Evolutionary conservation across 75 land plant genomes (phyloP).

Genomic region (Gnetum montanum): DNA sequence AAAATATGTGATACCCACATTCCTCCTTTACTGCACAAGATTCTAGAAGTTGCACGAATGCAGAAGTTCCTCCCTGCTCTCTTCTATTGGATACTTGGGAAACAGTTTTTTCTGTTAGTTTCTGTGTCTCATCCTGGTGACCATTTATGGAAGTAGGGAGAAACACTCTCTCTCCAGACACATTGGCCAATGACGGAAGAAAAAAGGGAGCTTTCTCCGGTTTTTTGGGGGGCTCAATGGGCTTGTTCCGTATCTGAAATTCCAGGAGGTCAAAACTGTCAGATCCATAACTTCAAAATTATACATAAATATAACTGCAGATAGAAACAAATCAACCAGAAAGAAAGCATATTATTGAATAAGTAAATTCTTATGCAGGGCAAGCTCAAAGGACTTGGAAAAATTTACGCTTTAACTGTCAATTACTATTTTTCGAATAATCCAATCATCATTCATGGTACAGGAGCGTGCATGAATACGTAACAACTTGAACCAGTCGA

Average conservation of each 20-base stretch:
- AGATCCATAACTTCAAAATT: no score
- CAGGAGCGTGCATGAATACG: no score
- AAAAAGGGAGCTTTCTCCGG: slow-evolving; percentile 96
- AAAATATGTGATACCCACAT: slow-evolving; percentile 43
- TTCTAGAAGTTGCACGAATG: slow-evolving; percentile 48
- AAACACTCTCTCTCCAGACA: slow-evolving; percentile 67
- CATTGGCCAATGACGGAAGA: slow-evolving; percentile 75
- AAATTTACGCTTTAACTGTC: no score
- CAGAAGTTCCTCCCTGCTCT: slow-evolving; percentile 13
- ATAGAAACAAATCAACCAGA: no score
- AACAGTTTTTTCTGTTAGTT: slow-evolving; percentile 3
- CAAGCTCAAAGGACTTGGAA: no score
- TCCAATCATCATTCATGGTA: no score
- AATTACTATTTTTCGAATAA: no score
- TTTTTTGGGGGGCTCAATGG: slow-evolving; percentile 89
- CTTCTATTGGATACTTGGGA: not conserved
- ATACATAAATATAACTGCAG: no score
- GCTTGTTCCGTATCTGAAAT: slow-evolving; percentile 82
- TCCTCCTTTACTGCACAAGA: slow-evolving; percentile 44
- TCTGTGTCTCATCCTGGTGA: slow-evolving; percentile 6
- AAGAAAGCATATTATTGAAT: no score
- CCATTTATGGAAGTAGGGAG: slow-evolving; percentile 15
- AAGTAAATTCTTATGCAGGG: no score
- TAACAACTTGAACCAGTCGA: no score
- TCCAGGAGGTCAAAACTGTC: no score